These are phyloP conservation scores for Starmerella scarabaei DNA, from an alignment of 805 yeast species.

Conservation along the genomic window DNA sequence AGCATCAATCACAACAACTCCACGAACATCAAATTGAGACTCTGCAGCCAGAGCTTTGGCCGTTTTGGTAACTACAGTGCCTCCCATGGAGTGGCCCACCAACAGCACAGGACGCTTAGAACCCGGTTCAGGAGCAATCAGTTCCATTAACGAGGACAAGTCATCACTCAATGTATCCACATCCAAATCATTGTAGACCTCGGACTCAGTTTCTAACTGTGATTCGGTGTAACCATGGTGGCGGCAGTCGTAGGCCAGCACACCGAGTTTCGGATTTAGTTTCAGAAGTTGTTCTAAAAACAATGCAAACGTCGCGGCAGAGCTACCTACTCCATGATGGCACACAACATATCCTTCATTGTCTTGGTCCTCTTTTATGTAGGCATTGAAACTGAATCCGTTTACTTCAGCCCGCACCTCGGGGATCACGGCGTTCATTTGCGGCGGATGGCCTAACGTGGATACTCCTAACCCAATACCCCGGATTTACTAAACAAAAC, in stretches of 20 bases:
- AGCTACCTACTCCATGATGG: conserved; percentile 95
- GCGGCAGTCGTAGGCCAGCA: conserved; percentile 63
- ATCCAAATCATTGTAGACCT: conserved; percentile 25
- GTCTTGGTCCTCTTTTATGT: conserved; percentile 1
- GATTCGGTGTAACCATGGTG: conserved; percentile 55
- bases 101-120: conserved; percentile 33
- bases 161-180: conserved; percentile 47
- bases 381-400: conserved; percentile 12
- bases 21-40: conserved; percentile 33
- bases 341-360: conserved; percentile 40
- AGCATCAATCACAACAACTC: conserved; percentile 72
- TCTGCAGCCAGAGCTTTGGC: conserved; percentile 19
- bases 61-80: conserved; percentile 58
- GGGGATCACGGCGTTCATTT: conserved; percentile 3
- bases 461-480: not conserved
- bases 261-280: conserved; percentile 39
- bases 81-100: conserved; percentile 90
- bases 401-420: not conserved
- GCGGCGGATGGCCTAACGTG: too few species aligned
- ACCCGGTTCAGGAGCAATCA: conserved; percentile 23
- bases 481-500: not conserved
- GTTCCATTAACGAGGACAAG: conserved; percentile 37
- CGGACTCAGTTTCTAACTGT: not conserved
- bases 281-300: conserved; percentile 30
- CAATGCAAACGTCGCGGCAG: conserved; percentile 61